phyloP scores from a whole-genome alignment of 2,329 filamentous ascomycete genomes.

The Gnomoniopsis sp. region DNA sequence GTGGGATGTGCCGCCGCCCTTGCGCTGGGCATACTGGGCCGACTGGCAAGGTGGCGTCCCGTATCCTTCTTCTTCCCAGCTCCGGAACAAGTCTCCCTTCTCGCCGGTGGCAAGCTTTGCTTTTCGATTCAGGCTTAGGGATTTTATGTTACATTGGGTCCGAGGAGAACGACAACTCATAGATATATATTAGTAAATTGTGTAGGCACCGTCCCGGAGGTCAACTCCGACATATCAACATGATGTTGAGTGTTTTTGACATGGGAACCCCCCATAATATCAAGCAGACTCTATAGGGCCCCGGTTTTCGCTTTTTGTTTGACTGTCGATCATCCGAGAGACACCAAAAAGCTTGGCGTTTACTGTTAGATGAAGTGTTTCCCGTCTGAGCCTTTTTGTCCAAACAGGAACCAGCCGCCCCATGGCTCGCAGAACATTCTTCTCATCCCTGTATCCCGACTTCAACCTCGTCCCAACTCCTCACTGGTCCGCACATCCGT shows the following conservation, averaged over 20 bases:
- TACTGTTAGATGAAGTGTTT: background rate
- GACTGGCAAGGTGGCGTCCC: background rate
- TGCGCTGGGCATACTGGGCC: too few species aligned
- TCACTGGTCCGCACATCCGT: slow-evolving; percentile 1
- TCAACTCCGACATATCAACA: background rate
- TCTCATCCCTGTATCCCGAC: background rate
- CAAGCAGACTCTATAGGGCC: slow-evolving; percentile 10
- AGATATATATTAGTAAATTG: background rate
- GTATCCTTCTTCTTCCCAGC: background rate
- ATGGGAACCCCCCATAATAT: background rate
- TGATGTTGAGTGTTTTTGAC: background rate
- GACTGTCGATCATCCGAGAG: slow-evolving; percentile 8
- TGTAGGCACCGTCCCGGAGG: background rate
- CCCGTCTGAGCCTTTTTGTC: background rate
- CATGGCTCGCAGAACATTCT: background rate
- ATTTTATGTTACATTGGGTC: background rate
- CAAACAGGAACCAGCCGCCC: slow-evolving; percentile 8
- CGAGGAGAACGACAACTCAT: background rate
- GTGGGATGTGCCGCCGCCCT: background rate
- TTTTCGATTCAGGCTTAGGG: too few species aligned
- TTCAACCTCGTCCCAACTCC: background rate
- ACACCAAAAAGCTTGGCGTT: slow-evolving; percentile 8
- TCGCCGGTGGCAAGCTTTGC: background rate
- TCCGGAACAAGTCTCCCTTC: background rate
- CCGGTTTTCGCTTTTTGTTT: background rate